Conservation (phyloP, 352 stramenopile genomes). For the Phytophthora capsici region DNA sequence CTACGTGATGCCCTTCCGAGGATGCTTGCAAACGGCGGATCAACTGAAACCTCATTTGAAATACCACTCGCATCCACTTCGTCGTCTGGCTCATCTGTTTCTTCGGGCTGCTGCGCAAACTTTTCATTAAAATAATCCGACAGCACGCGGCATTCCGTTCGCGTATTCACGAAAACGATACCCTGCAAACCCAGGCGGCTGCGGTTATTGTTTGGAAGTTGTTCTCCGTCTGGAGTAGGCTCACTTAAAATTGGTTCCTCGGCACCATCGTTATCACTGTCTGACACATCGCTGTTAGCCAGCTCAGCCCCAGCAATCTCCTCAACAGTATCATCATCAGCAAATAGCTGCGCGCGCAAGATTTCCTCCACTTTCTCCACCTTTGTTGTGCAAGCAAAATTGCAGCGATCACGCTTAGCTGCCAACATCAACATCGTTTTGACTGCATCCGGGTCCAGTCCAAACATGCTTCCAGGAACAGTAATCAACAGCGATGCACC, state of each 20-base stretch:
- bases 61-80: constrained; percentile 22
- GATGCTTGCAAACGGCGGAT: constrained; percentile 63
- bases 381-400: constrained; percentile 61
- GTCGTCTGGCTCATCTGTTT: constrained; percentile 9
- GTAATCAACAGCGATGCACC: constrained; percentile 57
- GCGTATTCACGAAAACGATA: constrained; percentile 87
- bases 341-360: constrained; percentile 46
- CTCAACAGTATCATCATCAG: constrained; percentile 24
- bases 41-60: constrained; percentile 7
- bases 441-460: constrained; percentile 60
- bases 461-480: constrained; percentile 63
- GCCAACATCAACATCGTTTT: constrained; percentile 53
- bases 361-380: constrained; percentile 67
- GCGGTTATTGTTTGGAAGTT: neutral
- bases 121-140: constrained; percentile 82
- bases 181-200: constrained; percentile 52
- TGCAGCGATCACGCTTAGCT: constrained; percentile 46
- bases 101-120: constrained; percentile 29
- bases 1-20: constrained; percentile 56
- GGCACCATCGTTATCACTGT: constrained; percentile 40
- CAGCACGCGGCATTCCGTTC: constrained; percentile 81
- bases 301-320: constrained; percentile 28
- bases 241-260: neutral
- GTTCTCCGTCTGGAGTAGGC: neutral
- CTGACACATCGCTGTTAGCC: constrained; percentile 26